phyloP scores from a whole-genome alignment of 495 filamentous ascomycete genomes.

The Sphaerosporella brunnea region DNA sequence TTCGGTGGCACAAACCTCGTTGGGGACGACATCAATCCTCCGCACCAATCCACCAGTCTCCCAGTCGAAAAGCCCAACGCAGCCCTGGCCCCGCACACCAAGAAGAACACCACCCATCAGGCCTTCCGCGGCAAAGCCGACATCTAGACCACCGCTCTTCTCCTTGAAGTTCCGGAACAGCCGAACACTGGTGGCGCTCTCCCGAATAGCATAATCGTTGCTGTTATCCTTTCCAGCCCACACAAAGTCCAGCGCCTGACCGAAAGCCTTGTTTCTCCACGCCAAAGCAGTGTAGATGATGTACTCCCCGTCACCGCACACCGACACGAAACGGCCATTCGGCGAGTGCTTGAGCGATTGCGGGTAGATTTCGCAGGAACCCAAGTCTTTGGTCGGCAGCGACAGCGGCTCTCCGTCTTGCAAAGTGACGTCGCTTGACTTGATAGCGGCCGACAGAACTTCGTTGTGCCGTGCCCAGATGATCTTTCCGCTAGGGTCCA shows the following conservation, averaged over 20 bases:
- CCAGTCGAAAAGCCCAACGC: conserved; percentile 95
- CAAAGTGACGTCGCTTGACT: conserved; percentile 60
- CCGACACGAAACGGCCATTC: conserved; percentile 90
- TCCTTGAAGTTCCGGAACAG: conserved; percentile 97
- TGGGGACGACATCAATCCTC: conserved; percentile 89
- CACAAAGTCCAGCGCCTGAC: conserved; percentile 83
- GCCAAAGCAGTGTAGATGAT: conserved; percentile 96
- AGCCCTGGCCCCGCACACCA: conserved; percentile 84
- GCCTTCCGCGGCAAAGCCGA: conserved; percentile 90
- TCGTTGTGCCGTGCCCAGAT: conserved; percentile 92
- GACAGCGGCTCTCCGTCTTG: conserved; percentile 80
- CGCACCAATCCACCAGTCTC: conserved; percentile 72
- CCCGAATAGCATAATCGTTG: conserved; percentile 93
- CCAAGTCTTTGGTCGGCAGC: conserved; percentile 81
- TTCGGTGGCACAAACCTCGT: conserved; percentile 34
- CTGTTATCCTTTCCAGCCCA: conserved; percentile 97
- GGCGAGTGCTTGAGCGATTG: conserved; percentile 88
- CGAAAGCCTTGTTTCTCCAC: conserved; percentile 95
- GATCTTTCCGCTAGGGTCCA: conserved; percentile 89
- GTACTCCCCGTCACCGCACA: conserved; percentile 94
- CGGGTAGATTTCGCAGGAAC: conserved; percentile 90
- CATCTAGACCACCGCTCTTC: conserved; percentile 70
- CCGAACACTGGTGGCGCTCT: conserved; percentile 83
- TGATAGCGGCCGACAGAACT: conserved; percentile 85
- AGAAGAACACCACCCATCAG: conserved; percentile 79